Percentiles rank a stretch among this genome's conserved stretches.
phyloP scores from a whole-genome alignment of 805 yeast species.

The Candida chilensis region DNA sequence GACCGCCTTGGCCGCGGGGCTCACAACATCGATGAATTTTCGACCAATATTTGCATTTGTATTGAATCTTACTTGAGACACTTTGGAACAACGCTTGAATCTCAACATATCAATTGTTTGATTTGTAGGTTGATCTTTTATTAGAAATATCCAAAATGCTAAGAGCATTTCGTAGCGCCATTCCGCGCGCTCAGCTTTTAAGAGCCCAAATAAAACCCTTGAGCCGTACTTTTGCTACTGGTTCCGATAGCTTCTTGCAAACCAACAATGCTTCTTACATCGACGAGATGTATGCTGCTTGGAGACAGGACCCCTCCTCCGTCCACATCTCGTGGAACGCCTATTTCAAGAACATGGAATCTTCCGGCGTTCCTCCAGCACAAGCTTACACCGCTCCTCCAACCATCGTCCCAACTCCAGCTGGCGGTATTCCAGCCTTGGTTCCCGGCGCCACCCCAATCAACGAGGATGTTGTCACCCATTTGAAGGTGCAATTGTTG shows the following conservation, averaged over 20 bases:
- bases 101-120: too few species aligned
- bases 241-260: constrained; percentile 69
- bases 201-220: constrained; percentile 15
- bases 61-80: too few species aligned
- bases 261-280: constrained; percentile 84
- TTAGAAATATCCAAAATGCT: constrained; percentile 1
- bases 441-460: constrained; percentile 43
- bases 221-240: constrained; percentile 18
- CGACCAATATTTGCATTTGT: too few species aligned
- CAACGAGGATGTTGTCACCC: constrained; percentile 66
- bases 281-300: constrained; percentile 96
- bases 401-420: constrained; percentile 71
- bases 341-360: constrained; percentile 84
- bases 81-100: too few species aligned
- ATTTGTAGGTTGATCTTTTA: too few species aligned
- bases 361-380: constrained; percentile 58
- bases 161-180: constrained; percentile 1
- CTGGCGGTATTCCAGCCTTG: constrained; percentile 64
- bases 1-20: too few species aligned
- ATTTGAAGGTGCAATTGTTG: constrained; percentile 89
- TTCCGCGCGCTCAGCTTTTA: constrained; percentile 1
- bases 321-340: constrained; percentile 98
- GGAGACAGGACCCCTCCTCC: constrained; percentile 82
- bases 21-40: too few species aligned
- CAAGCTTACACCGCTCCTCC: constrained; percentile 90